These are phyloP conservation scores for Fraxinus americana DNA, from an alignment of 257 asterid species.

Conservation along the genomic window DNA sequence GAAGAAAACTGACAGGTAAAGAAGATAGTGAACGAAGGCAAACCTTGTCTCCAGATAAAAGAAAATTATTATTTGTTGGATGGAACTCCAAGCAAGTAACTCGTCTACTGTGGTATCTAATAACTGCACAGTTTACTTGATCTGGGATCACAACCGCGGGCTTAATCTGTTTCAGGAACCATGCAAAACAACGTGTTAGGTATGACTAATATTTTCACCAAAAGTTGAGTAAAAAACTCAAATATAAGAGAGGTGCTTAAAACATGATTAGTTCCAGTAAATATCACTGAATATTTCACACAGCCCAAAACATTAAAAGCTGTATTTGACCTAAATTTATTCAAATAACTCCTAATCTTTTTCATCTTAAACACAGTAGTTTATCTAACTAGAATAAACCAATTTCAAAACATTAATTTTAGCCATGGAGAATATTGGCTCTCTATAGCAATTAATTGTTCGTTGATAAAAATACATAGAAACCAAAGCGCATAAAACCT, in stretches of 20 bases:
- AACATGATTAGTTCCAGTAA: conserved; percentile 1
- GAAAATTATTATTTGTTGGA: conserved; percentile 77
- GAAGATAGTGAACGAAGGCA: conserved; percentile 14
- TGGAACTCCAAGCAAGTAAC: conserved; percentile 95
- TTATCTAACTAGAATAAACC: background rate
- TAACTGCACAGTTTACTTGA: conserved; percentile 79
- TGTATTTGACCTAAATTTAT: background rate
- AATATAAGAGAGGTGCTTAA: background rate
- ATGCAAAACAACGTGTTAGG: background rate
- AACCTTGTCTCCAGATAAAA: conserved; percentile 97
- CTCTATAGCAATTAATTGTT: background rate
- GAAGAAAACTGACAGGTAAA: background rate
- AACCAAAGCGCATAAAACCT: no score
- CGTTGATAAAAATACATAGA: background rate
- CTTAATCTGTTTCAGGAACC: conserved; percentile 60
- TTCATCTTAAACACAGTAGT: background rate
- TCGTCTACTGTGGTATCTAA: conserved; percentile 95
- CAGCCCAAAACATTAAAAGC: background rate
- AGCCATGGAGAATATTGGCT: background rate
- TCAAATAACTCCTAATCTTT: background rate
- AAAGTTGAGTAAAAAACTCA: background rate
- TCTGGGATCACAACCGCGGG: conserved; percentile 80
- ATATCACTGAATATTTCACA: conserved; percentile 13
- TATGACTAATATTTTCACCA: background rate
- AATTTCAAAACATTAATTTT: background rate